A percentile compares a stretch with the other conserved stretches of the same genome.
phyloP scores from a whole-genome alignment of 73 alveolate species.

The Durusdinium trenchii region DNA sequence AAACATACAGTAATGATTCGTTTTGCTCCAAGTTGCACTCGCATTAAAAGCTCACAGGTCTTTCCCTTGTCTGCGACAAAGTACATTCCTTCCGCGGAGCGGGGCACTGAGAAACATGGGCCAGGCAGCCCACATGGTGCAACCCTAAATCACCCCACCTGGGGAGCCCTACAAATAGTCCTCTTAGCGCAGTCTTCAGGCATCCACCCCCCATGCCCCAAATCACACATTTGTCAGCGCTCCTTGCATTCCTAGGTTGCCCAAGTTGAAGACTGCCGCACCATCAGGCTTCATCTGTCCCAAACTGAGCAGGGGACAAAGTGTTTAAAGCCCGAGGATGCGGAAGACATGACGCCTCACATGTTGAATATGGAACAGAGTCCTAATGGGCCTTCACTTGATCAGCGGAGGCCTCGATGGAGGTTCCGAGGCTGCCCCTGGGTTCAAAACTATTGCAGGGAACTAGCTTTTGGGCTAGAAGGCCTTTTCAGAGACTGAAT shows the following conservation, averaged over 20 bases:
- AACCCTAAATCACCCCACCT: background rate
- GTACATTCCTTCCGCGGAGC: constrained; percentile 57
- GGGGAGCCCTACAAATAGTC: background rate
- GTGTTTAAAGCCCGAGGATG: background rate
- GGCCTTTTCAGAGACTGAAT: no score
- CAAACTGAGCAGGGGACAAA: constrained; percentile 45
- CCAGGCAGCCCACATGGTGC: no score
- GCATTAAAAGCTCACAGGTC: constrained; percentile 53
- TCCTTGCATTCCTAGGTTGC: constrained; percentile 63
- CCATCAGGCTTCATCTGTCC: constrained; percentile 77
- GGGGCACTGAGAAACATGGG: no score
- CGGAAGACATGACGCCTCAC: no score
- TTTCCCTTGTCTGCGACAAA: constrained; percentile 88
- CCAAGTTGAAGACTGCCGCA: constrained; percentile 91
- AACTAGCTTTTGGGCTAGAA: no score
- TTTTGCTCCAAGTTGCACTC: constrained; percentile 36
- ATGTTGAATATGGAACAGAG: no score
- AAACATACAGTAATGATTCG: no score
- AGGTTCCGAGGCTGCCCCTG: no score
- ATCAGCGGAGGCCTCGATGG: no score
- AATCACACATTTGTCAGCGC: no score
- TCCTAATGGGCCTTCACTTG: no score
- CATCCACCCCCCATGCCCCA: background rate
- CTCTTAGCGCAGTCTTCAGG: background rate
- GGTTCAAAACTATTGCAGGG: no score